Conservation (phyloP, 2,329 filamentous ascomycete genomes). For the Hypocreales sp. region DNA sequence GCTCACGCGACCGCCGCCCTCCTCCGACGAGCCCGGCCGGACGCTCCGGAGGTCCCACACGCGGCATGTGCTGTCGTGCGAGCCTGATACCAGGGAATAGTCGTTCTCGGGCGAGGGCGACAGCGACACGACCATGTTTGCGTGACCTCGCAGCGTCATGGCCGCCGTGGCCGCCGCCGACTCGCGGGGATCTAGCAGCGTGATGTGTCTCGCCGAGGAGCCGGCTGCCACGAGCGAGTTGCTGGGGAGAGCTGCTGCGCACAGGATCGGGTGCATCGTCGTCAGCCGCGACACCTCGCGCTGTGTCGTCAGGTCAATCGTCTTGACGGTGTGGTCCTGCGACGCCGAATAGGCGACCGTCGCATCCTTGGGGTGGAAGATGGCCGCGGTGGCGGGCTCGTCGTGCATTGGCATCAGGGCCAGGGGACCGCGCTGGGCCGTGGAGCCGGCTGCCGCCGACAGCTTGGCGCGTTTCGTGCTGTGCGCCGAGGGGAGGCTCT, state of each 20-base stretch:
- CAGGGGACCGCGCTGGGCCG: slow-evolving; percentile 66
- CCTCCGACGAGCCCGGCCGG: slow-evolving; percentile 40
- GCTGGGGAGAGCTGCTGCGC: slow-evolving; percentile 57
- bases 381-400: slow-evolving; percentile 58
- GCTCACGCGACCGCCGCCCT: slow-evolving; percentile 49
- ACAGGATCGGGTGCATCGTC: slow-evolving; percentile 71
- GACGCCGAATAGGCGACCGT: slow-evolving; percentile 87
- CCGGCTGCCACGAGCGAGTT: slow-evolving; percentile 53
- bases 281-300: slow-evolving; percentile 67
- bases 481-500: slow-evolving; percentile 51
- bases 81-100: slow-evolving; percentile 76
- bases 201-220: slow-evolving; percentile 74
- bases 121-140: slow-evolving; percentile 49
- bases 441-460: slow-evolving; percentile 20
- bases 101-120: slow-evolving; percentile 44
- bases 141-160: slow-evolving; percentile 84
- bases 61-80: slow-evolving; percentile 80
- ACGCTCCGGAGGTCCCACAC: slow-evolving; percentile 84
- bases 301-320: slow-evolving; percentile 76
- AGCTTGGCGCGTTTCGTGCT: slow-evolving; percentile 65
- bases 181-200: slow-evolving; percentile 78
- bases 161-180: slow-evolving; percentile 62
- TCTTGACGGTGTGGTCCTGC: slow-evolving; percentile 80
- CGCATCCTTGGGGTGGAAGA: slow-evolving; percentile 72
- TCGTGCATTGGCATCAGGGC: slow-evolving; percentile 58